Evolutionary conservation across 2,329 filamentous ascomycete species (phyloP).

Genomic region (Fusarium fujikuroi): DNA sequence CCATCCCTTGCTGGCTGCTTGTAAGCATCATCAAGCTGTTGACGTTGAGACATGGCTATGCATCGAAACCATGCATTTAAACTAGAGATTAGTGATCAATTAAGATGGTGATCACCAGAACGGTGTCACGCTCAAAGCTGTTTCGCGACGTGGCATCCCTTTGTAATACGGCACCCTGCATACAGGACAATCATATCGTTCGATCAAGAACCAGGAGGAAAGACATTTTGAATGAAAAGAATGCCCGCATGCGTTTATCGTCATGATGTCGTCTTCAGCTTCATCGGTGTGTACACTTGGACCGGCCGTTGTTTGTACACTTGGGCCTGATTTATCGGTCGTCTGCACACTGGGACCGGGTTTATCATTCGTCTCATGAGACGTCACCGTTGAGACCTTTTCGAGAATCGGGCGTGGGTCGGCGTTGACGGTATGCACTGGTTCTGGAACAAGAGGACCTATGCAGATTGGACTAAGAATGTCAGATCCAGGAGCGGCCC

Average conservation of each 20-base stretch:
- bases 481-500: not conserved
- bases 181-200: slow-evolving; percentile 52
- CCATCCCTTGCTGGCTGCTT: slow-evolving; percentile 1
- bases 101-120: slow-evolving; percentile 28
- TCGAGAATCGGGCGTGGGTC: slow-evolving; percentile 32
- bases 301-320: not conserved
- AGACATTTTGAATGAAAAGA: slow-evolving; percentile 54
- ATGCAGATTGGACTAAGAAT: slow-evolving; percentile 49
- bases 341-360: not conserved
- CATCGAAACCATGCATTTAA: not conserved
- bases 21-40: slow-evolving; percentile 7
- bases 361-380: not conserved
- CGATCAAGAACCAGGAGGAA: slow-evolving; percentile 52
- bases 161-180: slow-evolving; percentile 52
- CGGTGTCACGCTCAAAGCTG: slow-evolving; percentile 30
- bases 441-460: slow-evolving; percentile 46
- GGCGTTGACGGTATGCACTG: slow-evolving; percentile 27
- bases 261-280: slow-evolving; percentile 48
- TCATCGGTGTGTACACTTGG: not conserved
- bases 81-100: slow-evolving; percentile 18
- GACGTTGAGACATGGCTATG: not conserved
- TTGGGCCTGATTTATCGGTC: not conserved
- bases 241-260: slow-evolving; percentile 52
- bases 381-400: slow-evolving; percentile 22
- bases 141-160: slow-evolving; percentile 10